phyloP scores from a whole-genome alignment of 768 basidiomycete genomes.

The Hygrophorus pudorinus region DNA sequence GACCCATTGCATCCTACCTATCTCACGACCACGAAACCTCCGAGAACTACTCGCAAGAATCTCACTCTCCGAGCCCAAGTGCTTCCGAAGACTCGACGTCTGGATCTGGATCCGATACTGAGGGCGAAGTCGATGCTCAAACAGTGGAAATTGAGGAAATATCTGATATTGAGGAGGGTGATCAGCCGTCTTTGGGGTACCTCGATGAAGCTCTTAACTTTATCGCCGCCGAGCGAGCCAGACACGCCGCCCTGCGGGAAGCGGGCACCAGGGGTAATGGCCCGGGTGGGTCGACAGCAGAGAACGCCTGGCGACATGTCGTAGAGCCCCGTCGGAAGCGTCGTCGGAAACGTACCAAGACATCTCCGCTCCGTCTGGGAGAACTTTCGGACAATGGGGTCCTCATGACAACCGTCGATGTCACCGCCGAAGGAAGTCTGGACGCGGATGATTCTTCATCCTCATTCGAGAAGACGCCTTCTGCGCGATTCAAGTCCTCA shows the following conservation, averaged over 20 bases:
- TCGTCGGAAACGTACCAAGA: slow-evolving; percentile 25
- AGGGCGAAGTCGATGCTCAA: slow-evolving; percentile 4
- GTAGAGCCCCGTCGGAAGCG: slow-evolving; percentile 27
- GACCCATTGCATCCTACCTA: slow-evolving; percentile 6
- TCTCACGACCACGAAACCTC: neutral
- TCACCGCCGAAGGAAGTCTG: neutral
- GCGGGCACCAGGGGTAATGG: slow-evolving; percentile 18
- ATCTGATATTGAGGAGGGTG: slow-evolving; percentile 5
- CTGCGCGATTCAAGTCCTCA: slow-evolving; percentile 23
- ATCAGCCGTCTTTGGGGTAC: slow-evolving; percentile 54
- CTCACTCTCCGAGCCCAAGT: neutral
- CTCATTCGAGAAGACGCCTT: slow-evolving; percentile 2
- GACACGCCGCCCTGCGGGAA: slow-evolving; percentile 39
- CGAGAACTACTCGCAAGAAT: neutral
- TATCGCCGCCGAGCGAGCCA: slow-evolving; percentile 59
- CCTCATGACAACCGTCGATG: neutral
- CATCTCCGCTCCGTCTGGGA: neutral
- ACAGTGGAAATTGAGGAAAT: slow-evolving; percentile 7
- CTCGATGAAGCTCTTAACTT: slow-evolving; percentile 70
- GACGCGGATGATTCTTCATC: slow-evolving; percentile 8
- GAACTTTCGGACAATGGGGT: neutral
- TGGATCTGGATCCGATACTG: slow-evolving; percentile 5
- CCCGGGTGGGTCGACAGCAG: slow-evolving; percentile 18
- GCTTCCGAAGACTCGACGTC: neutral
- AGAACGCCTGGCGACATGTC: slow-evolving; percentile 1